Evolutionary conservation across 1,284 basidiomycete species (phyloP).

Genomic region (Leccinum proximum): DNA sequence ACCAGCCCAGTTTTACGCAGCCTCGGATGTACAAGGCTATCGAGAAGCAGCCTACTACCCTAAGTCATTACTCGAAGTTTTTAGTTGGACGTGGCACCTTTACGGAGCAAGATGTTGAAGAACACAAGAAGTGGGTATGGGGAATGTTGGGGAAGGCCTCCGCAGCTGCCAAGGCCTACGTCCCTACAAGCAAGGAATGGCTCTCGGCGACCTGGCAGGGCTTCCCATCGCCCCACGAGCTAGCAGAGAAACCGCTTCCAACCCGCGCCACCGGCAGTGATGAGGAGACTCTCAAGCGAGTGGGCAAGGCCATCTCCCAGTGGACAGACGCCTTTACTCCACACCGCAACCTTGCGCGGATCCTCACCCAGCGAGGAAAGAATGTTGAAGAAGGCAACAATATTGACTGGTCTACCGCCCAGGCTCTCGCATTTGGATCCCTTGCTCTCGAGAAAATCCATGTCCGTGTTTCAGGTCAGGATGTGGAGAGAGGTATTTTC

Average conservation of each 20-base stretch:
- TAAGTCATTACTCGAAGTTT: slow-evolving; percentile 91
- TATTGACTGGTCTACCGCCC: slow-evolving; percentile 99
- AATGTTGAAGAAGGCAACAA: slow-evolving; percentile 87
- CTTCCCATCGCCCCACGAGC: slow-evolving; percentile 96
- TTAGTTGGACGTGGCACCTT: slow-evolving; percentile 93
- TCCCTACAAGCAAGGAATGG: slow-evolving; percentile 94
- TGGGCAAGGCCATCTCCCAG: slow-evolving; percentile 86
- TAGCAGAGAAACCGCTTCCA: slow-evolving; percentile 91
- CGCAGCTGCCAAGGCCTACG: slow-evolving; percentile 90
- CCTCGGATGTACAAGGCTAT: slow-evolving; percentile 99
- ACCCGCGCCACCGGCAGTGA: slow-evolving; percentile 86
- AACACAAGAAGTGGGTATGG: slow-evolving; percentile 99
- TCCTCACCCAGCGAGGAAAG: slow-evolving; percentile 87
- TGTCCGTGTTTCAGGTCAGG: slow-evolving; percentile 96
- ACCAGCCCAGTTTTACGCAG: slow-evolving; percentile 99
- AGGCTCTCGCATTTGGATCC: slow-evolving; percentile 95
- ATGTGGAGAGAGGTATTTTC: slow-evolving; percentile 99
- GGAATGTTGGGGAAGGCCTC: slow-evolving; percentile 96
- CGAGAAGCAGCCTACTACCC: slow-evolving; percentile 89
- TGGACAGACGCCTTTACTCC: slow-evolving; percentile 87
- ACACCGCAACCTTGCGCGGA: slow-evolving; percentile 94
- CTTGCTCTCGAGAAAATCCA: slow-evolving; percentile 93
- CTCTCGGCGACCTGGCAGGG: slow-evolving; percentile 98
- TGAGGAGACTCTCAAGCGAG: slow-evolving; percentile 75
- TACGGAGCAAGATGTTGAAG: slow-evolving; percentile 95